Percentiles rank a stretch among this genome's conserved stretches.
Evolutionary conservation across 2,329 filamentous ascomycete species (phyloP).

Genomic region (Fusarium sp.): DNA sequence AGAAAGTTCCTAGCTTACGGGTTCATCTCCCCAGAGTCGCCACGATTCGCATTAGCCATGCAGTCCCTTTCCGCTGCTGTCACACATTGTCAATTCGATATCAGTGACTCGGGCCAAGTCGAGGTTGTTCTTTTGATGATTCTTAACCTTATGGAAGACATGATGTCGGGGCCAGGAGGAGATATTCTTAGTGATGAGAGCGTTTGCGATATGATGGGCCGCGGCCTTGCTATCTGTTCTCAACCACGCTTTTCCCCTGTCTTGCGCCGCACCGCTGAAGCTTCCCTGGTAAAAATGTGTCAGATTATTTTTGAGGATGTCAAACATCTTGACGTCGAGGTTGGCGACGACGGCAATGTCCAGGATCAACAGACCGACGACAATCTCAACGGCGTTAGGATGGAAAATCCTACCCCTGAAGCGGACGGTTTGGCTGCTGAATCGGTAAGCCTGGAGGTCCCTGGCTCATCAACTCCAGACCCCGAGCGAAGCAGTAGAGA

Average conservation of each 20-base stretch:
- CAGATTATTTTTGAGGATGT: constrained; percentile 97
- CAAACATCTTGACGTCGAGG: constrained; percentile 81
- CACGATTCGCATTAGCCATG: constrained; percentile 91
- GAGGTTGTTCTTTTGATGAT: constrained; percentile 96
- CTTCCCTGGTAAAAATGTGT: constrained; percentile 98
- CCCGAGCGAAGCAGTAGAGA: constrained; percentile 57
- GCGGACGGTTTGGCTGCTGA: constrained; percentile 36
- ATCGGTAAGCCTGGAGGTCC: constrained; percentile 30
- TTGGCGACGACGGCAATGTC: constrained; percentile 72
- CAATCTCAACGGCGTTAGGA: constrained; percentile 81
- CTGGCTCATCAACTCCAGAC: constrained; percentile 33
- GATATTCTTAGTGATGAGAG: constrained; percentile 97
- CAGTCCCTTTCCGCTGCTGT: constrained; percentile 94
- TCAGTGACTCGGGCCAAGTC: constrained; percentile 92
- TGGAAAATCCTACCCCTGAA: constrained; percentile 63
- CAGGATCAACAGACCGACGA: constrained; percentile 74
- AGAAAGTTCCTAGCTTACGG: constrained; percentile 98
- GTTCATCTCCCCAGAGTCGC: constrained; percentile 84
- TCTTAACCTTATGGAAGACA: constrained; percentile 96
- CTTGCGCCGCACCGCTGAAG: constrained; percentile 89
- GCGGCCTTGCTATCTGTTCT: constrained; percentile 95
- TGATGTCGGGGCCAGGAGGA: constrained; percentile 93
- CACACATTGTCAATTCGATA: constrained; percentile 97
- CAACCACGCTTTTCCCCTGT: constrained; percentile 92
- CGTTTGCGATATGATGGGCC: constrained; percentile 99